phyloP scores from a whole-genome alignment of 1,284 basidiomycete species.

The Tilletiaria anomala region DNA sequence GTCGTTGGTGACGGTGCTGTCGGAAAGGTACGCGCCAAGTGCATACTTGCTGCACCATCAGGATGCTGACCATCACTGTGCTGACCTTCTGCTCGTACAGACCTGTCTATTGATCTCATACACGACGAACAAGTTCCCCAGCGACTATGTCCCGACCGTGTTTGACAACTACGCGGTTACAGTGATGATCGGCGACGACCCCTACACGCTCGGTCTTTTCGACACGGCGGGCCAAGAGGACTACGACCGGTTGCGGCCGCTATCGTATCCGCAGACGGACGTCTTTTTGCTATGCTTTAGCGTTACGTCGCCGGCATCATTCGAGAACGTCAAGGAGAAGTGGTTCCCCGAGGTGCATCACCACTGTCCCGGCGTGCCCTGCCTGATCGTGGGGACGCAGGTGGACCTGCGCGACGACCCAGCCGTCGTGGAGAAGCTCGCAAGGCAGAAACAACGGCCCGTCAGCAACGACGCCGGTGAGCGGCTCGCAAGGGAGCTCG shows the following conservation, averaged over 20 bases:
- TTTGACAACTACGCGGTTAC: constrained; percentile 98
- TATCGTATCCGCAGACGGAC: constrained; percentile 99
- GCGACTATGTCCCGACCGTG: constrained; percentile 86
- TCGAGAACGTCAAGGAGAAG: constrained; percentile 99
- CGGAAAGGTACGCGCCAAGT: constrained; percentile 65
- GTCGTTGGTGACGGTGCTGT: constrained; percentile 99
- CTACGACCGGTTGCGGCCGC: constrained; percentile 93
- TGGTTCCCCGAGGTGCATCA: constrained; percentile 99
- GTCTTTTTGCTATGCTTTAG: constrained; percentile 99
- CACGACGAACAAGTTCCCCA: constrained; percentile 68
- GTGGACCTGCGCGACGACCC: constrained; percentile 89
- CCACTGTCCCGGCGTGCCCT: constrained; percentile 98
- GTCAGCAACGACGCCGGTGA: constrained; percentile 79
- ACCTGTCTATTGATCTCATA: constrained; percentile 98
- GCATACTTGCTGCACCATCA: background rate
- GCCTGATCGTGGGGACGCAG: constrained; percentile 97
- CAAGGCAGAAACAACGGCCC: constrained; percentile 87
- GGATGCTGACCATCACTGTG: background rate
- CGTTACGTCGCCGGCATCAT: constrained; percentile 93
- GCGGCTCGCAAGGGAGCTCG: constrained; percentile 80
- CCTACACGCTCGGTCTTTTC: constrained; percentile 93
- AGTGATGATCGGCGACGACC: constrained; percentile 99
- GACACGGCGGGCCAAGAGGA: constrained; percentile 99
- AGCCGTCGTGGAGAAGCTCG: constrained; percentile 83
- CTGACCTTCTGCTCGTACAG: constrained; percentile 47